Evolutionary conservation across 331 rosid species (phyloP).

Genomic region (Pyrus hybrid): DNA sequence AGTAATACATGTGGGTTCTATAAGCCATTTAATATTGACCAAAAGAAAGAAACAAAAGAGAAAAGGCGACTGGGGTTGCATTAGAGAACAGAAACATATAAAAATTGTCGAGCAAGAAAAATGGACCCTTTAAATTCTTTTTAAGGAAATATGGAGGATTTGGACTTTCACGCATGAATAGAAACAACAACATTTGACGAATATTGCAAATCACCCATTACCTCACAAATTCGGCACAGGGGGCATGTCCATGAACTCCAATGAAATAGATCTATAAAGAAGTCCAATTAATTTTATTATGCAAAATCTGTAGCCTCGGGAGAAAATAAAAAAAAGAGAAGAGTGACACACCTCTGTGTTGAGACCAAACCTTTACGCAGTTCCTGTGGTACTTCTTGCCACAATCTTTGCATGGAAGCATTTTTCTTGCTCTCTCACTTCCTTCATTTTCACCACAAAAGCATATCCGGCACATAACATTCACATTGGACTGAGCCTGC

Average conservation of each 20-base stretch:
- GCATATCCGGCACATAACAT: constrained; percentile 90
- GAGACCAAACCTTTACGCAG: constrained; percentile 92
- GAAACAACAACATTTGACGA: neutral
- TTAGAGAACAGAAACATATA: neutral
- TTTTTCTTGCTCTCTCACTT: constrained; percentile 80
- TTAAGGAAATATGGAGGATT: neutral
- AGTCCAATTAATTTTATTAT: constrained; percentile 6
- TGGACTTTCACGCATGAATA: neutral
- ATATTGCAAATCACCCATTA: constrained; percentile 18
- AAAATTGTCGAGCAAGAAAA: neutral
- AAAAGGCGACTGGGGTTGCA: neutral
- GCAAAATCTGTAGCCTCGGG: neutral
- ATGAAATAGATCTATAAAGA: constrained; percentile 72
- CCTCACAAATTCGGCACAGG: constrained; percentile 94
- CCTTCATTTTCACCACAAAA: constrained; percentile 82
- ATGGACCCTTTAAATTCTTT: neutral
- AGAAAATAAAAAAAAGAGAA: no score
- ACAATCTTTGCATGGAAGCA: constrained; percentile 95
- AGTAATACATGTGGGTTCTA: neutral
- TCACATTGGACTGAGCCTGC: constrained; percentile 56
- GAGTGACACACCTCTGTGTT: constrained; percentile 61
- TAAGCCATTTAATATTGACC: neutral
- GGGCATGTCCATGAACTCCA: constrained; percentile 99
- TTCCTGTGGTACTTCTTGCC: constrained; percentile 89
- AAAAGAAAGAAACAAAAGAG: neutral